These are phyloP conservation scores for Paracoccidioides brasiliensis DNA, from an alignment of 2,329 filamentous ascomycete species.

Conservation along the genomic window DNA sequence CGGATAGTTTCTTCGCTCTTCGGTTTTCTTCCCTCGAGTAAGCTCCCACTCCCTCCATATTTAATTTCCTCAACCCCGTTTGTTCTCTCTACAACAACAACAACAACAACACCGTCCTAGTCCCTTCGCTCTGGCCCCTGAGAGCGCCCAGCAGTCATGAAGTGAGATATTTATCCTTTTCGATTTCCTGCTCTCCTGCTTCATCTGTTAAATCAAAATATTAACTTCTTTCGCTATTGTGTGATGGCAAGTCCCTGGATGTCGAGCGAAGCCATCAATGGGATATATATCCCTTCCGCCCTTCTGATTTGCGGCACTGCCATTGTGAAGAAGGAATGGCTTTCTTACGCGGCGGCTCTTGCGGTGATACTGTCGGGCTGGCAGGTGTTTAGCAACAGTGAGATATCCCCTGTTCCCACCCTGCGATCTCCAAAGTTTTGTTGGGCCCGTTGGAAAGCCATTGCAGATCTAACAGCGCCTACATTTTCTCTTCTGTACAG, in stretches of 20 bases:
- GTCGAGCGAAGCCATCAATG: slow-evolving; percentile 51
- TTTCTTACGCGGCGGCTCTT: slow-evolving; percentile 55
- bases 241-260: slow-evolving; percentile 9
- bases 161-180: not conserved
- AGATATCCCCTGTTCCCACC: slow-evolving; percentile 26
- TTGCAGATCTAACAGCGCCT: not conserved
- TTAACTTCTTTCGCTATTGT: not conserved
- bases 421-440: not conserved
- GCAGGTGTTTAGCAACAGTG: slow-evolving; percentile 61
- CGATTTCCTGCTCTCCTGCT: not conserved
- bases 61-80: not conserved
- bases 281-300: slow-evolving; percentile 70
- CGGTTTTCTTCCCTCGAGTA: not conserved
- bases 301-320: slow-evolving; percentile 63
- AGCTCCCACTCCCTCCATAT: not conserved
- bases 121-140: not conserved
- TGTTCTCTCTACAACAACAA: not conserved
- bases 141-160: not conserved
- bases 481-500: slow-evolving; percentile 30
- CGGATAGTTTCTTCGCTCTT: not conserved
- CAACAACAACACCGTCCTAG: not conserved
- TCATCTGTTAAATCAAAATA: not conserved
- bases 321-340: slow-evolving; percentile 67
- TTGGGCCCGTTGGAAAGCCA: not conserved
- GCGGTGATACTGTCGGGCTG: slow-evolving; percentile 53